A percentile compares a stretch with the other conserved stretches of the same genome.
Evolutionary conservation across 1,284 basidiomycete genomes (phyloP).

Genomic region (Ustilago bromivora): DNA sequence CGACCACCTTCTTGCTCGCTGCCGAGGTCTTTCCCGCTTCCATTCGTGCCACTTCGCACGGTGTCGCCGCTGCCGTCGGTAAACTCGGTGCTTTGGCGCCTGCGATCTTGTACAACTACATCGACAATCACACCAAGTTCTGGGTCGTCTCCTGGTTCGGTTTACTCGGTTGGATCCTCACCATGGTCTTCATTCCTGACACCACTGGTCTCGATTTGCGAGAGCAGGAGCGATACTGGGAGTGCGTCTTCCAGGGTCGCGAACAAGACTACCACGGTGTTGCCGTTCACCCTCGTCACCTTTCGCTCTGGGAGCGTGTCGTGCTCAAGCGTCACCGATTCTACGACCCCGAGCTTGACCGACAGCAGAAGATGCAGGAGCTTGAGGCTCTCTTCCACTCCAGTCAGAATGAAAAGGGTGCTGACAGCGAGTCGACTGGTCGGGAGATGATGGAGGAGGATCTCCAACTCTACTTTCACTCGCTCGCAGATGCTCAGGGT

Average conservation of each 20-base stretch:
- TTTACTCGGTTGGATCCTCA: slow-evolving; percentile 72
- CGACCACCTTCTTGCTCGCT: slow-evolving; percentile 69
- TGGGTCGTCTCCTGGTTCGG: slow-evolving; percentile 74
- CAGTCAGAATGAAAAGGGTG: slow-evolving; percentile 41
- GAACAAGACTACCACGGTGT: slow-evolving; percentile 74
- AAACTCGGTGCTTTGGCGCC: slow-evolving; percentile 70
- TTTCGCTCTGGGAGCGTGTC: slow-evolving; percentile 72
- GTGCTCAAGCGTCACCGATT: slow-evolving; percentile 72
- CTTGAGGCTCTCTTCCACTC: slow-evolving; percentile 71
- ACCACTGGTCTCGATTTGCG: slow-evolving; percentile 74
- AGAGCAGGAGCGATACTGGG: slow-evolving; percentile 75
- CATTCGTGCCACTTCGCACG: slow-evolving; percentile 70
- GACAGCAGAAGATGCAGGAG: slow-evolving; percentile 72
- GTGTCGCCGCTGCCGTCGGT: slow-evolving; percentile 69
- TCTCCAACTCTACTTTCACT: slow-evolving; percentile 58
- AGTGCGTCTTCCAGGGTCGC: slow-evolving; percentile 72
- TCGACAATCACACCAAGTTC: slow-evolving; percentile 71
- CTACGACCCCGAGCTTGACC: slow-evolving; percentile 73
- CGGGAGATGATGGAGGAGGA: slow-evolving; percentile 54
- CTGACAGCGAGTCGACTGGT: slow-evolving; percentile 19
- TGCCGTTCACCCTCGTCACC: slow-evolving; percentile 73
- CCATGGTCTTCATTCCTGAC: slow-evolving; percentile 72
- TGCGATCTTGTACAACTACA: slow-evolving; percentile 71
- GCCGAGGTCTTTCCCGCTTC: slow-evolving; percentile 70
- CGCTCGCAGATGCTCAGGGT: slow-evolving; percentile 49